Base-by-base conservation (phyloP, 306 rosid species). In the Cotoneaster glaucophyllus region DNA sequence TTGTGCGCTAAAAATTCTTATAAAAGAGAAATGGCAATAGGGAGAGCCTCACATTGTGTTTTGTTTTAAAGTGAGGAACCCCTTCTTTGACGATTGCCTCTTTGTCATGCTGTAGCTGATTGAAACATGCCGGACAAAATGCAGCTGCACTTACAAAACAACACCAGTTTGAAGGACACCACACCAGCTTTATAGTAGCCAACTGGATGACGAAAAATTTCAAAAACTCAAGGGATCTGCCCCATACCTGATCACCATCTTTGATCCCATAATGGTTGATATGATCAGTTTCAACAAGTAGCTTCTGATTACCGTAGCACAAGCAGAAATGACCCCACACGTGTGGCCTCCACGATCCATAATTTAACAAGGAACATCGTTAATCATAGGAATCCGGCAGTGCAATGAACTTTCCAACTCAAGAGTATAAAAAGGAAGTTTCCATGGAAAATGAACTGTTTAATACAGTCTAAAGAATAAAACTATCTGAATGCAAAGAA, bases 321-420 rank as follows among this genome's bases (percentile, higher is more conserved):
- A 91, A 86, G 88, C 97, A 94, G 85, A 94, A 91, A 83, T 85
- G 87, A 45, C 96, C 90, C 98, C 98, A 94, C 54, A 94, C 88
- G 67, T 84, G 96, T 26, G 84, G 79, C 98, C 98, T 94, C 3
- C 83, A 79, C 10, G 62, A 82, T 79, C 50, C 76, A 82, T 83
- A 41, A 32, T 62, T 65, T 0, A 41, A 71, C 12, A 70, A 56
- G 28, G 25, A 43, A 57, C 10, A 19, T 57, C 17, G 12, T 17
- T 17, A 11, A 56, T 34, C 66, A 39, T 14, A 56, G 22, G 65
- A 32, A 43, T 54, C 31, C 18, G n/a, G 41, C 24, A n/a, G 56
- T 17, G 65, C 34, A 34, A 34, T 14, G n/a, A 24, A 56, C 32
- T 56, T 53, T 29, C 37, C 32, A 31, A 64, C 31, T 71, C 54